Conservation (phyloP, 2,329 filamentous ascomycete species). For the Pseudopyrenochaeta lycopersici region DNA sequence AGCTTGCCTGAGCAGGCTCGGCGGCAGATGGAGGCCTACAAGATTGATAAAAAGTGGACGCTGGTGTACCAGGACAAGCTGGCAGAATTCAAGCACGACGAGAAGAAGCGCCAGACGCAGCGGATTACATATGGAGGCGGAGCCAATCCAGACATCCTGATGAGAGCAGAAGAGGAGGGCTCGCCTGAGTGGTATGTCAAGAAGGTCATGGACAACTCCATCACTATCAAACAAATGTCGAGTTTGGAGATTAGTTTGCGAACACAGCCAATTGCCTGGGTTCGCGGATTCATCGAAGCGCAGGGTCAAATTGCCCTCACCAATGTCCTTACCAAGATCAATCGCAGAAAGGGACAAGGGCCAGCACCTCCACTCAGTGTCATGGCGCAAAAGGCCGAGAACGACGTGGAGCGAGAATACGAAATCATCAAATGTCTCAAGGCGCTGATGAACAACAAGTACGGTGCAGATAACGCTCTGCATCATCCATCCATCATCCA, state of each 20-base stretch:
- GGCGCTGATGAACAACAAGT: conserved; percentile 99
- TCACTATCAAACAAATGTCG: conserved; percentile 89
- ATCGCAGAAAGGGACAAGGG: conserved; percentile 81
- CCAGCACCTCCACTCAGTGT: conserved; percentile 68
- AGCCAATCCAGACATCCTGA: conserved; percentile 69
- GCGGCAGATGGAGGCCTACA: conserved; percentile 95
- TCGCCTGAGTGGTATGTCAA: conserved; percentile 98
- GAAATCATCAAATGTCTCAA: conserved; percentile 98
- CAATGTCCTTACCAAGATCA: conserved; percentile 92
- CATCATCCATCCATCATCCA: conserved; percentile 89
- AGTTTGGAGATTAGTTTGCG: conserved; percentile 93
- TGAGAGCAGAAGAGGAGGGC: conserved; percentile 89
- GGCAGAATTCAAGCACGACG: conserved; percentile 92
- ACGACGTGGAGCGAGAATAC: conserved; percentile 89
- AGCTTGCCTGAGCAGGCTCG: conserved; percentile 94
- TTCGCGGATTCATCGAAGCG: conserved; percentile 94
- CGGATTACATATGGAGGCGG: conserved; percentile 67
- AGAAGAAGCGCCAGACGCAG: conserved; percentile 82
- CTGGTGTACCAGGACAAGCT: conserved; percentile 94
- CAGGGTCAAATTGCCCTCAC: conserved; percentile 97
- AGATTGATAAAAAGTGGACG: conserved; percentile 96
- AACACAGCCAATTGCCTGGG: conserved; percentile 97
- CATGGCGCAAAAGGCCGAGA: conserved; percentile 67
- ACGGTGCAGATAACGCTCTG: conserved; percentile 94
- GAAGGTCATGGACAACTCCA: conserved; percentile 94